A percentile compares a stretch with the other conserved stretches of the same genome.
Conservation (phyloP, 371 early-diverging fungal species). For the Mortierella sp. region DNA sequence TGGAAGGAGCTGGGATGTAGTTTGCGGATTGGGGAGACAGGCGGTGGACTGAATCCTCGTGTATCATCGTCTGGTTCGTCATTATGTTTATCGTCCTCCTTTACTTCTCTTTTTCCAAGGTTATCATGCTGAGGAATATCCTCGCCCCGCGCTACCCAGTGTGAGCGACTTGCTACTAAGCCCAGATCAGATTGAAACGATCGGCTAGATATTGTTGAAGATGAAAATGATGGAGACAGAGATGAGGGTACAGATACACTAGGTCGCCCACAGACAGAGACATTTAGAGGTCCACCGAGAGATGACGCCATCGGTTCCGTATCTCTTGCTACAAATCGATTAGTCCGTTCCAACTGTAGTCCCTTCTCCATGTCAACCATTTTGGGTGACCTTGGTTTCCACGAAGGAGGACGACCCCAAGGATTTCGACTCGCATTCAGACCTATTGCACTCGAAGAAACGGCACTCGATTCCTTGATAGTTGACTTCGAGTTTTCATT, state of each 20-base stretch:
- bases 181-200: constrained; percentile 17
- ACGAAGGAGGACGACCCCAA: constrained; percentile 54
- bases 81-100: neutral
- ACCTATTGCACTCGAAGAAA: neutral
- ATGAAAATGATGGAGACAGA: constrained; percentile 10
- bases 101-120: neutral
- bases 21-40: constrained; percentile 38
- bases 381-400: constrained; percentile 47
- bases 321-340: constrained; percentile 8
- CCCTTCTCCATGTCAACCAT: constrained; percentile 50
- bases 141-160: neutral
- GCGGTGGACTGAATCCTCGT: constrained; percentile 36
- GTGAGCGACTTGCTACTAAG: constrained; percentile 2
- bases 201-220: constrained; percentile 19
- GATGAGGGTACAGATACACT: constrained; percentile 14
- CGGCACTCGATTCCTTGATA: too few relatives aligned
- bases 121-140: neutral
- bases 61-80: constrained; percentile 27
- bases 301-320: neutral
- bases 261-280: constrained; percentile 38
- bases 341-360: constrained; percentile 11
- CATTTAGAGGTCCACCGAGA: constrained; percentile 30
- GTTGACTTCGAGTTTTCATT: neutral
- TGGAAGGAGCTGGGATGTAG: neutral
- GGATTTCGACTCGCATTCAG: constrained; percentile 24